A percentile compares a stretch with the other conserved stretches of the same genome.
phyloP scores from a whole-genome alignment of 192 early-diverging fungal species.

The Coemansia sp. region DNA sequence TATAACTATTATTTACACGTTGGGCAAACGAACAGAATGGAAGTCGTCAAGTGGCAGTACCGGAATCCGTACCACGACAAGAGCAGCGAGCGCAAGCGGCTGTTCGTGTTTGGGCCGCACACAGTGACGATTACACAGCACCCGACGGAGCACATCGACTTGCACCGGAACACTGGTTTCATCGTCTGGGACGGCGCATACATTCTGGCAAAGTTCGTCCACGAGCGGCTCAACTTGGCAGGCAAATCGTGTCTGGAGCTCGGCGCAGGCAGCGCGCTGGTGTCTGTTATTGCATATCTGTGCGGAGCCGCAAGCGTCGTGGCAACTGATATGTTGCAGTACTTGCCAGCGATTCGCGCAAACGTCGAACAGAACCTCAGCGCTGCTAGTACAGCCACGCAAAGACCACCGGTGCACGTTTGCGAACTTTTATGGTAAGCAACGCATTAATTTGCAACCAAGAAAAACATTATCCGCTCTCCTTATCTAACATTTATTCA shows the following conservation, averaged over 20 bases:
- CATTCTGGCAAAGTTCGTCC: constrained; percentile 21
- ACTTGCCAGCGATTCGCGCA: constrained; percentile 6
- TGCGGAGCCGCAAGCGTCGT: constrained; percentile 2
- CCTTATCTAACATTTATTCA: neutral
- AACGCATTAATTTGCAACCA: neutral
- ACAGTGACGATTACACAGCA: constrained; percentile 14
- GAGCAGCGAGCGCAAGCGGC: constrained; percentile 3
- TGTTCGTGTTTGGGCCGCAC: constrained; percentile 31
- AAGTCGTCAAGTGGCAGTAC: constrained; percentile 28
- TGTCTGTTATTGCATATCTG: constrained; percentile 16
- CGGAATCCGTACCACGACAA: constrained; percentile 22
- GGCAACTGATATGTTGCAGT: constrained; percentile 24
- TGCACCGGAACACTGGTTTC: constrained; percentile 26
- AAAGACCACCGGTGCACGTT: neutral
- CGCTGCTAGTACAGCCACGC: neutral
- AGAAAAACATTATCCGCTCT: too few species aligned
- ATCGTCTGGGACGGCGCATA: constrained; percentile 38
- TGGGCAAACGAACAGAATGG: neutral
- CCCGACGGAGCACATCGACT: constrained; percentile 9
- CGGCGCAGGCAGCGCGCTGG: constrained; percentile 23
- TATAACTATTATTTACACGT: too few species aligned
- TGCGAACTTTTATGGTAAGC: constrained; percentile 12
- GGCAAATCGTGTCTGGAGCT: constrained; percentile 25
- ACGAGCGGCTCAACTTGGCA: neutral
- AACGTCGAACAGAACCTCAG: constrained; percentile 13